Conservation (phyloP, 305 asterid genomes). For the Fraxinus albicans region DNA sequence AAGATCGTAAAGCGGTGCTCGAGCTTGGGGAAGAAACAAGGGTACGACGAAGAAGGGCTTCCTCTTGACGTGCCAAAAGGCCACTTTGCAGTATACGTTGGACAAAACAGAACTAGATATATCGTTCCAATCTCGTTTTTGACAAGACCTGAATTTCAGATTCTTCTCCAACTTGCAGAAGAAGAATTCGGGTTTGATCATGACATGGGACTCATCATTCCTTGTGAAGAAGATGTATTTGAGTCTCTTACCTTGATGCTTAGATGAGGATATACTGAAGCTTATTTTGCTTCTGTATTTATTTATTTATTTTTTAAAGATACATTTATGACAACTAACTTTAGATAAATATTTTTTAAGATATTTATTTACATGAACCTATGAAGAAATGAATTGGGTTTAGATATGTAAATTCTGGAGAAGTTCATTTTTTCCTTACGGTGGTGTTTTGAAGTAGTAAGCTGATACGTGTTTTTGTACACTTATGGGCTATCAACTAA, state of each 20-base stretch:
- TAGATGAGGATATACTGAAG: slow-evolving; percentile 15
- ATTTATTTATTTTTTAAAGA: not conserved
- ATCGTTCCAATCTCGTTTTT: slow-evolving; percentile 70
- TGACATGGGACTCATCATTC: slow-evolving; percentile 56
- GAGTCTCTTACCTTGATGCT: slow-evolving; percentile 40
- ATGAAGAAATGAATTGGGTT: slow-evolving; percentile 16
- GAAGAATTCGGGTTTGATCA: slow-evolving; percentile 60
- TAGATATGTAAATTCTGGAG: slow-evolving; percentile 29
- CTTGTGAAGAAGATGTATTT: slow-evolving; percentile 47
- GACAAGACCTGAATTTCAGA: slow-evolving; percentile 47
- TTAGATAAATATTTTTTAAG: too few species aligned
- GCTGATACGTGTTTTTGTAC: too few species aligned
- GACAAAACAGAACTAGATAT: slow-evolving; percentile 56
- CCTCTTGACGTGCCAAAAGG: too few species aligned
- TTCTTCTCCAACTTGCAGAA: slow-evolving; percentile 44
- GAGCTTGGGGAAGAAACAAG: too few species aligned
- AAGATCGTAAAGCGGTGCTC: too few species aligned
- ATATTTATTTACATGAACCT: not conserved
- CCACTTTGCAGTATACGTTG: slow-evolving; percentile 63
- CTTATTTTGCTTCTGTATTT: not conserved
- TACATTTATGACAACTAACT: slow-evolving; percentile 23
- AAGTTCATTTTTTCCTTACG: slow-evolving; percentile 41
- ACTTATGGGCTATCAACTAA: too few species aligned
- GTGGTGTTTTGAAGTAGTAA: slow-evolving; percentile 36
- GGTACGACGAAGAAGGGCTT: too few species aligned